phyloP scores from a whole-genome alignment of 345 rosid species.

The Trapa bicornis region DNA sequence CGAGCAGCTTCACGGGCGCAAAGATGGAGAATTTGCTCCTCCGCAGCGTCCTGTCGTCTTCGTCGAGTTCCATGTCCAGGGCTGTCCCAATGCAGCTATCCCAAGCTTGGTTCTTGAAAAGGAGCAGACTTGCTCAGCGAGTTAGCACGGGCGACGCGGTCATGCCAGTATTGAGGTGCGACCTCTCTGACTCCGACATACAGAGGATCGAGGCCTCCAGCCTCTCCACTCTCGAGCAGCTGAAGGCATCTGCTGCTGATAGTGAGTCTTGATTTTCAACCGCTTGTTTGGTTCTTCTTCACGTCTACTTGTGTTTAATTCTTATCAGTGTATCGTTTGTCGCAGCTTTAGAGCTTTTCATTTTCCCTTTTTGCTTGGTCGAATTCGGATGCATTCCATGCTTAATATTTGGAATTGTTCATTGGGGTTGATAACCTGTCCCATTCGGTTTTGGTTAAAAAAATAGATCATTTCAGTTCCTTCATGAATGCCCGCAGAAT shows the following conservation, averaged over 20 bases:
- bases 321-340: neutral
- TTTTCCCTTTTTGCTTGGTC: neutral
- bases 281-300: neutral
- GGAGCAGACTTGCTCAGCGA: slow-evolving; percentile 6
- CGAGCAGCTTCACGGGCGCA: slow-evolving; percentile 15
- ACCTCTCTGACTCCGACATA: neutral
- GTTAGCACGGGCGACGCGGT: neutral
- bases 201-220: slow-evolving; percentile 20
- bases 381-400: neutral
- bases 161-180: slow-evolving; percentile 6
- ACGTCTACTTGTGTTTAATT: neutral
- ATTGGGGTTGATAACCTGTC: neutral
- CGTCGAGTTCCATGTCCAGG: slow-evolving; percentile 4
- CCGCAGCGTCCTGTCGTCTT: slow-evolving; percentile 4
- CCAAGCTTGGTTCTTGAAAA: slow-evolving; percentile 6
- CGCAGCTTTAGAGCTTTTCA: neutral
- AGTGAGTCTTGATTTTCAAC: slow-evolving; percentile 18
- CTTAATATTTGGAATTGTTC: neutral
- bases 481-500: no score
- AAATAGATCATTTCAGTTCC: no score
- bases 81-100: slow-evolving; percentile 4
- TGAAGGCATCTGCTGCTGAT: slow-evolving; percentile 55
- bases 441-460: no score
- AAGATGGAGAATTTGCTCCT: slow-evolving; percentile 13
- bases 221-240: slow-evolving; percentile 53